A percentile compares a stretch with the other conserved stretches of the same genome.
Evolutionary conservation across 2,329 filamentous ascomycete species (phyloP).

Genomic region (Trichoderma arundinaceum): DNA sequence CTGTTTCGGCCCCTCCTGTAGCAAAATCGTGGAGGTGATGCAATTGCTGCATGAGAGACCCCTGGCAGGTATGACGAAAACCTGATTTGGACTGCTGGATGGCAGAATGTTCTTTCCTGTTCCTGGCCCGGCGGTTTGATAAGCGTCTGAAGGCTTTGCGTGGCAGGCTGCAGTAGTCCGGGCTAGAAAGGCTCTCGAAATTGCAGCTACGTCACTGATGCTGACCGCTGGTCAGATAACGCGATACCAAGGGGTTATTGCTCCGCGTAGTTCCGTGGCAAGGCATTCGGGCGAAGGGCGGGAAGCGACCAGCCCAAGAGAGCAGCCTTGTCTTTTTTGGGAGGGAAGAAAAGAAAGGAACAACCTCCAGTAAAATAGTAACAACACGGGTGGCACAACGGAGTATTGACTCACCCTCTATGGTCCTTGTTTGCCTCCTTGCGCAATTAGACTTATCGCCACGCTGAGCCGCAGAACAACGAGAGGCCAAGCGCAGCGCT

Average conservation of each 20-base stretch:
- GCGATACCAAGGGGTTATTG: constrained; percentile 6
- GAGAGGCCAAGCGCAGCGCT: background rate
- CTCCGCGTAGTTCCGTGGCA: background rate
- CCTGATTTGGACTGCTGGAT: constrained; percentile 11
- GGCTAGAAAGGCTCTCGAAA: constrained; percentile 6
- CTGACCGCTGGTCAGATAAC: constrained; percentile 25
- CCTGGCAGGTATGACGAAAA: constrained; percentile 21
- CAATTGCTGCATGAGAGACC: constrained; percentile 10
- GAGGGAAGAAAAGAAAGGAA: background rate
- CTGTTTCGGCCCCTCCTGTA: constrained; percentile 21
- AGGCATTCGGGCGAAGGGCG: constrained; percentile 10
- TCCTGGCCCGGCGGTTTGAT: constrained; percentile 9
- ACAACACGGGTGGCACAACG: too few relatives aligned
- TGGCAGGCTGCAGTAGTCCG: background rate
- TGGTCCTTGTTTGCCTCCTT: constrained; percentile 39
- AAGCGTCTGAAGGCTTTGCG: background rate
- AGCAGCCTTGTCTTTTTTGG: too few relatives aligned
- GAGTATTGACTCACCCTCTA: background rate
- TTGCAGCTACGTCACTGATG: constrained; percentile 21
- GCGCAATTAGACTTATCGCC: constrained; percentile 1
- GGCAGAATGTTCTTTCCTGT: constrained; percentile 22
- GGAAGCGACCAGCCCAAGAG: too few relatives aligned
- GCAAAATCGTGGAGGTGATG: constrained; percentile 18
- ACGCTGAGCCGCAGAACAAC: background rate
- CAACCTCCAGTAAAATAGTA: background rate